Evolutionary conservation across 345 rosid genomes (phyloP).

Genomic region (Eucalyptus pauciflora): DNA sequence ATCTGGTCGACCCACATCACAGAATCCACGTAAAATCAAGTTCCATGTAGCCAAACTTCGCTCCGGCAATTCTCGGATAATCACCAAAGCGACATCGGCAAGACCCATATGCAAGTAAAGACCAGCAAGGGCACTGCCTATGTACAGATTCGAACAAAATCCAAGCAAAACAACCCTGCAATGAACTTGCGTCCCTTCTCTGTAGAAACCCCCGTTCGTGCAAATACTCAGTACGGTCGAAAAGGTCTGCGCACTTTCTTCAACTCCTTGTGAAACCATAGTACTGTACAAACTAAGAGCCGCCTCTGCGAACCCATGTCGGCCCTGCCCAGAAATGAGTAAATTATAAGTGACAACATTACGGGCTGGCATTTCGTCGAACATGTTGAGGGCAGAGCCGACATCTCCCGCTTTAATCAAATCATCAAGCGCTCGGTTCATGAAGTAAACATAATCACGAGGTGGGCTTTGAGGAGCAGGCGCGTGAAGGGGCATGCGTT

Average conservation of each 20-base stretch:
- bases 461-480: neutral
- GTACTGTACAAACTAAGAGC: slow-evolving; percentile 33
- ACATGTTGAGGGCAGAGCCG: slow-evolving; percentile 30
- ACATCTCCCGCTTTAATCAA: slow-evolving; percentile 27
- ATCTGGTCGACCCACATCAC: slow-evolving; percentile 20
- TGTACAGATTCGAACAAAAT: slow-evolving; percentile 35
- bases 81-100: slow-evolving; percentile 21
- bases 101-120: slow-evolving; percentile 35
- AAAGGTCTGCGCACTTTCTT: slow-evolving; percentile 56
- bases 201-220: slow-evolving; percentile 15
- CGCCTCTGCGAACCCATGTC: slow-evolving; percentile 14
- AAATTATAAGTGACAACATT: slow-evolving; percentile 62
- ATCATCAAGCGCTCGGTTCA: slow-evolving; percentile 26
- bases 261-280: slow-evolving; percentile 40
- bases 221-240: slow-evolving; percentile 63
- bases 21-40: slow-evolving; percentile 34
- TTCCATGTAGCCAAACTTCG: slow-evolving; percentile 55
- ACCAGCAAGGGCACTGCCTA: slow-evolving; percentile 52
- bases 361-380: slow-evolving; percentile 42
- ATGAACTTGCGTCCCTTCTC: slow-evolving; percentile 61
- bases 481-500: neutral
- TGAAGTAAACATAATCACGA: slow-evolving; percentile 11
- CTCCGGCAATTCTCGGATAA: slow-evolving; percentile 59
- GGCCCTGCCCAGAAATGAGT: slow-evolving; percentile 46
- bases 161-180: slow-evolving; percentile 58